Evolutionary conservation across 179 eudicot genomes (phyloP).

Genomic region (Gypsophila paniculata): DNA sequence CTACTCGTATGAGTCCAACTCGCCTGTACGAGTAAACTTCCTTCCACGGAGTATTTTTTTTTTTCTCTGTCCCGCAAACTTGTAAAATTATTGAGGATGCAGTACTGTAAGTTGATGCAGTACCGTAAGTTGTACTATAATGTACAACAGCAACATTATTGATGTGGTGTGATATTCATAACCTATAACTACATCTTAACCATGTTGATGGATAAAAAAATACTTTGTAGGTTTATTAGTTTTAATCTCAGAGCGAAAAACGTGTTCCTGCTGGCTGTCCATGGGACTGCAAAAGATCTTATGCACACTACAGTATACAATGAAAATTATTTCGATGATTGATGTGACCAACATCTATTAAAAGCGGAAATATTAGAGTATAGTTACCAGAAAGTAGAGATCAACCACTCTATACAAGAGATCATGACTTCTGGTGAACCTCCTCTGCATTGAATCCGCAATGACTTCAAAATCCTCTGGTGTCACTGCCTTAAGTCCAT

Average conservation of each 20-base stretch:
- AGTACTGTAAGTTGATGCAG: neutral
- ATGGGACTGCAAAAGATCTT: too few relatives aligned
- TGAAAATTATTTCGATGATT: too few relatives aligned
- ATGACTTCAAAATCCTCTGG: constrained; percentile 46
- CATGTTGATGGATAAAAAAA: too few relatives aligned
- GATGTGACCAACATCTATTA: too few relatives aligned
- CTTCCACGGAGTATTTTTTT: neutral
- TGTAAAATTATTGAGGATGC: neutral
- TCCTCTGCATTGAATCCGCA: constrained; percentile 45
- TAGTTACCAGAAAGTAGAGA: constrained; percentile 67
- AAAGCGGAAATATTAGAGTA: neutral
- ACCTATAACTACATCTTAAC: neutral
- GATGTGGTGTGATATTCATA: neutral
- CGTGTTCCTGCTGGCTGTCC: too few relatives aligned
- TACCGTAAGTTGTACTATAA: neutral
- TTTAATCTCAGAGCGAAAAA: too few relatives aligned
- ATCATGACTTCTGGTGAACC: constrained; percentile 56
- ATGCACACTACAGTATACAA: too few relatives aligned
- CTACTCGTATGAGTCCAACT: too few relatives aligned
- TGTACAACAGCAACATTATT: neutral
- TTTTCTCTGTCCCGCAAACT: neutral
- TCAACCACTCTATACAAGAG: constrained; percentile 55
- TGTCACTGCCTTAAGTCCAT: constrained; percentile 39
- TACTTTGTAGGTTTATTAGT: too few relatives aligned
- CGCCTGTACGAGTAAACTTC: neutral